Evolutionary conservation across 768 basidiomycete genomes (phyloP), one percentile per base, ranked within the genome.

Genomic region (Leccinum arenicola): DNA sequence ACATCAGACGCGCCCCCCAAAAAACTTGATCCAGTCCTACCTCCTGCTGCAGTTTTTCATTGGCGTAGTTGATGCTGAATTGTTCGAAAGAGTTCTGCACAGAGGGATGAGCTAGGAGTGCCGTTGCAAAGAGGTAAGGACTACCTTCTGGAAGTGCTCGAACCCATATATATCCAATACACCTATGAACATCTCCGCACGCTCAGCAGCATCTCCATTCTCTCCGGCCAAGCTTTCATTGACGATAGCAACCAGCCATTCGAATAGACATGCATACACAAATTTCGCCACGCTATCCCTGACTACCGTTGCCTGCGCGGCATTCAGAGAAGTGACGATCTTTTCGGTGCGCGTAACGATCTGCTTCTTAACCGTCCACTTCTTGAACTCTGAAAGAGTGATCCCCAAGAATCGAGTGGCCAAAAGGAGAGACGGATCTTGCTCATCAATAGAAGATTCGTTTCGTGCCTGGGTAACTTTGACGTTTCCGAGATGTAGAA

Each of bases 41-140:
- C 86, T 98, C 95, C 74, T 98, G 97, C 67, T 99, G 97, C 50
- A 98, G 75, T 75, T 95, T 95, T 73, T 95, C 97, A 69, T 99
- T 99, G 23, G 97, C 97, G 72, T 98, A 99, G 71, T 99, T 99
- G 79, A 99, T 99, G 74, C 95, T 98, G 76, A 99, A 99, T 77
- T 99, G 97, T 75, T 99, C 94, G 66, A 96, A 91, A 2, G 88
- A 91, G 66, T 92, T 91, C 88, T 91, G 63, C 43, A 55, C 17
- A n/a, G 2, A 29, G 12, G 35, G 19, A 59, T 66, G 35, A 68
- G 61, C 38, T 31, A 9, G 6, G 36, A 57, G 45, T 14, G 47
- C 7, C 27, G 33, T 25, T 31, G 31, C 21, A 51, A 23, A 25
- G 3, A 52, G 48, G 17, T n/a, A 38, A 29, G 14, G 49, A 68